Percentiles rank a stretch among this genome's conserved stretches.
These are phyloP conservation scores for Pelargonium exstipulatum DNA, from an alignment of 441 rosid genomes.

Conservation along the genomic window DNA sequence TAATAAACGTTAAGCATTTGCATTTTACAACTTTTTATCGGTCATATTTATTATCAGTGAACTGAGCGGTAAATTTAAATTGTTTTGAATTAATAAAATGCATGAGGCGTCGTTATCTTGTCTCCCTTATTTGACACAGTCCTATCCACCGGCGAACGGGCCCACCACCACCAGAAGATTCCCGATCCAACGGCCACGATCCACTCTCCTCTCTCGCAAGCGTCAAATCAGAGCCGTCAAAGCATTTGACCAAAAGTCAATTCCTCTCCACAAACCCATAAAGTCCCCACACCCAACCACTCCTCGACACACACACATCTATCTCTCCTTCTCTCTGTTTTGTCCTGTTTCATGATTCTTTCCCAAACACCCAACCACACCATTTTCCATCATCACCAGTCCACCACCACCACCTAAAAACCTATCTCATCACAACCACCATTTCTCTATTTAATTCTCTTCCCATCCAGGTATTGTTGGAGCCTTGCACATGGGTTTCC, in stretches of 20 bases:
- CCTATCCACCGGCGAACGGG: conserved; percentile 9
- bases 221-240: not conserved
- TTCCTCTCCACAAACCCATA: conserved; percentile 4
- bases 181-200: conserved; percentile 16
- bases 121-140: conserved; percentile 4
- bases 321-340: not conserved
- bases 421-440: not conserved
- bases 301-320: not conserved
- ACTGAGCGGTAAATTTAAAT: too few species aligned
- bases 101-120: not conserved
- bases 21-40: too few species aligned
- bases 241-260: not conserved
- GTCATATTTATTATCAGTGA: too few species aligned
- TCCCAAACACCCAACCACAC: not conserved
- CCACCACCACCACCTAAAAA: not conserved
- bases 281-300: conserved; percentile 9
- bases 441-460: not conserved
- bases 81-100: too few species aligned
- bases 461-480: not conserved
- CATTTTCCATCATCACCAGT: not conserved
- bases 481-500: too few species aligned
- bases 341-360: not conserved
- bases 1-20: too few species aligned
- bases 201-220: not conserved
- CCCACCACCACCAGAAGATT: conserved; percentile 5